These are phyloP conservation scores for Pichia manshurica DNA, from an alignment of 805 yeast genomes.

Conservation along the genomic window DNA sequence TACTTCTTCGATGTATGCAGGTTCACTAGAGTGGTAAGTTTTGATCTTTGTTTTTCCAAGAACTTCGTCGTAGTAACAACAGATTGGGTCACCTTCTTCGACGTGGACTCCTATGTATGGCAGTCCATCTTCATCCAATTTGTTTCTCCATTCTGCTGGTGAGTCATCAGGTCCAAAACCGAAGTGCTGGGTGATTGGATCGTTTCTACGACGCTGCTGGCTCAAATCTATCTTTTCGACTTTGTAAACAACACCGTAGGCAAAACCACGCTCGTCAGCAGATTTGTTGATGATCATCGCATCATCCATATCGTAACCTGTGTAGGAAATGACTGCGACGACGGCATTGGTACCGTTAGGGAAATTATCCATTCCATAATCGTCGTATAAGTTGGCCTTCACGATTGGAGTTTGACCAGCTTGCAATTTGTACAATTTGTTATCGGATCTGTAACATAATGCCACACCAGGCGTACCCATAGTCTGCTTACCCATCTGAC, in stretches of 20 bases:
- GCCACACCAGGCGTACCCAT: slow-evolving; percentile 99
- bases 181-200: slow-evolving; percentile 88
- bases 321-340: slow-evolving; percentile 96
- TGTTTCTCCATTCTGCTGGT: slow-evolving; percentile 87
- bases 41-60: slow-evolving; percentile 86
- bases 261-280: slow-evolving; percentile 97
- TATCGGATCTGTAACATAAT: slow-evolving; percentile 84
- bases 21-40: slow-evolving; percentile 89
- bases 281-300: slow-evolving; percentile 98
- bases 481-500: slow-evolving; percentile 99
- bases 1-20: slow-evolving; percentile 93
- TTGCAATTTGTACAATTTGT: slow-evolving; percentile 87
- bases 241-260: slow-evolving; percentile 94
- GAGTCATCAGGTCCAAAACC: slow-evolving; percentile 92
- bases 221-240: slow-evolving; percentile 86
- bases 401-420: slow-evolving; percentile 97
- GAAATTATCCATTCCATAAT: slow-evolving; percentile 96
- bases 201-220: slow-evolving; percentile 77
- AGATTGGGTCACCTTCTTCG: slow-evolving; percentile 93
- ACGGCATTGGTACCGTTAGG: slow-evolving; percentile 98
- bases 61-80: slow-evolving; percentile 88
- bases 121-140: slow-evolving; percentile 86
- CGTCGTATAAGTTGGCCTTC: slow-evolving; percentile 87
- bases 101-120: slow-evolving; percentile 84
- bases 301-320: slow-evolving; percentile 99